Evolutionary conservation across 345 rosid species (phyloP).

Genomic region (Crucihimalaya himalaica): DNA sequence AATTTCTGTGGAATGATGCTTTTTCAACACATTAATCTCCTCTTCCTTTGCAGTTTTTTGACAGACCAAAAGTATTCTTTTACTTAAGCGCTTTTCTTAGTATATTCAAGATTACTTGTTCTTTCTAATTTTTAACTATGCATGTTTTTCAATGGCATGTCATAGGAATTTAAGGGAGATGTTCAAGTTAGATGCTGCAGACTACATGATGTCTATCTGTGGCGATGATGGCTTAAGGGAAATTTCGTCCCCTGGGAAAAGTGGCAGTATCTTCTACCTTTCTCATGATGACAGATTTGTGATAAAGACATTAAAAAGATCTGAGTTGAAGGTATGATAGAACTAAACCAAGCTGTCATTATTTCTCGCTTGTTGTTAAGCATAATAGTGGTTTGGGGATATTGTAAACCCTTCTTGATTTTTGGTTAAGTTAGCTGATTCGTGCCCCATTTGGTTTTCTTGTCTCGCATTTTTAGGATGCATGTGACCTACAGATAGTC

Average conservation of each 20-base stretch:
- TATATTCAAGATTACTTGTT: constrained; percentile 4
- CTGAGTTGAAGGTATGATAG: constrained; percentile 79
- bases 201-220: constrained; percentile 99
- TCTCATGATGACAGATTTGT: constrained; percentile 93
- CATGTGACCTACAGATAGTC: constrained; percentile 21
- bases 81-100: neutral
- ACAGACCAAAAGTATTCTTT: neutral
- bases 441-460: constrained; percentile 8
- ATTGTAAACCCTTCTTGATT: neutral
- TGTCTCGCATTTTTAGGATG: constrained; percentile 3
- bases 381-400: constrained; percentile 6
- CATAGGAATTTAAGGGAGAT: constrained; percentile 93
- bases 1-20: too few species aligned
- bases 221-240: constrained; percentile 90
- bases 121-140: constrained; percentile 15
- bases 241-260: constrained; percentile 89
- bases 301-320: constrained; percentile 81
- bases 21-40: too few species aligned
- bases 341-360: constrained; percentile 12
- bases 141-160: constrained; percentile 15
- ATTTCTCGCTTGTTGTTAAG: neutral
- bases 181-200: constrained; percentile 98
- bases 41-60: too few species aligned
- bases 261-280: constrained; percentile 94
- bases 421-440: constrained; percentile 15